Evolutionary conservation across 768 basidiomycete genomes (phyloP), one percentile per base, ranked within the genome.

Genomic region (Boletales sp.): DNA sequence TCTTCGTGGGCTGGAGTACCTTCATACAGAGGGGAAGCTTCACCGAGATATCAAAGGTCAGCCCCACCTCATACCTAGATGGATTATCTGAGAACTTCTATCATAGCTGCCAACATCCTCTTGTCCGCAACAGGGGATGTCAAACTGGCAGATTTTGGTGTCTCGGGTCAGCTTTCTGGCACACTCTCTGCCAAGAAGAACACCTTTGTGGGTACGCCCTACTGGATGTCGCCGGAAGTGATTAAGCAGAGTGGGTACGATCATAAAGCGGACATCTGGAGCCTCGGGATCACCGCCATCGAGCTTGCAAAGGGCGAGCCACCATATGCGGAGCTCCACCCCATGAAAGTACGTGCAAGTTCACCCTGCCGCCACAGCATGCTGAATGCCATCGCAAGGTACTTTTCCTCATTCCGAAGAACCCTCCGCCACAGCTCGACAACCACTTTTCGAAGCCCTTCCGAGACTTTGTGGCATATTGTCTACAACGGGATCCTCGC

Each of bases 221-320:
- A 98, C 65, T 99, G 97, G 97, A 99, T 99, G 97, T 93, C 92
- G 8, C 97, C 97, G 7, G 97, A 99, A 65, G 94, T 98, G 19
- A 99, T 99, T 75, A 98, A 98, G 68, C 97, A 99, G 71, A 95
- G 93, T 49, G 97, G 97, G 5, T 99, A 99, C 70, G 97, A 98
- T 62, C 89, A 94, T 67, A 98, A 97, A 66, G 97, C 97, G 14
- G 97, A 99, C 69, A 97, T 99, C 43, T 99, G 97, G 97, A 92
- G 89, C 69, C 72, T 99, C 54, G 97, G 95, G 13, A 95, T 95
- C 59, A 99, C 97, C 8, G 90, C 93, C 29, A 97, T 98, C 57
- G 97, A 99, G 67, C 76, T 99, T 59, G 97, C 97, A 2, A 94
- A 88, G 69, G 95, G 95, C 27, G 95, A 98, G 65, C 97, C 97